Evolutionary conservation across 192 early-diverging fungal genomes (phyloP).

Genomic region (Glomus cerebriforme): DNA sequence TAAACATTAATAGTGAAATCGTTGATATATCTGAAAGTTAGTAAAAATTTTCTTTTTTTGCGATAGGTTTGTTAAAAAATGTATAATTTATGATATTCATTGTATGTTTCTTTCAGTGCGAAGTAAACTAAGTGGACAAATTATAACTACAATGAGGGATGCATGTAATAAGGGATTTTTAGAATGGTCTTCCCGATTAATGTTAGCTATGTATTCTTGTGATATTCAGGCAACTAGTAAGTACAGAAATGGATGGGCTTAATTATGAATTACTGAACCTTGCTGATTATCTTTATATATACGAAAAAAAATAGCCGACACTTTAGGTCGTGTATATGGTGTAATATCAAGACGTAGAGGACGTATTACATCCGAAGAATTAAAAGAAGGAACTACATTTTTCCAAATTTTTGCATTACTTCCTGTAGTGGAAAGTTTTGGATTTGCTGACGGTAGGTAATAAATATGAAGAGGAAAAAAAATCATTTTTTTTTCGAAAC

Average conservation of each 20-base stretch:
- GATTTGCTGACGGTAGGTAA: constrained; percentile 86
- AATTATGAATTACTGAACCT: too few relatives aligned
- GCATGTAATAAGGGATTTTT: constrained; percentile 83
- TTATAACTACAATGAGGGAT: constrained; percentile 86
- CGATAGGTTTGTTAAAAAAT: background rate
- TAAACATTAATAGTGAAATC: constrained; percentile 35
- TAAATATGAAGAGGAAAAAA: background rate
- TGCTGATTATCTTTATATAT: background rate
- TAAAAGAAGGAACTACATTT: constrained; percentile 97
- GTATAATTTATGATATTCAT: background rate
- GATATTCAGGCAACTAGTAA: constrained; percentile 92
- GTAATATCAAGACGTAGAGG: constrained; percentile 90
- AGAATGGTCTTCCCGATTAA: constrained; percentile 92
- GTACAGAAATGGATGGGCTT: background rate
- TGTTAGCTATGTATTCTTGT: constrained; percentile 95
- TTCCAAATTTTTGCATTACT: constrained; percentile 85
- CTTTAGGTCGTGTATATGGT: constrained; percentile 94
- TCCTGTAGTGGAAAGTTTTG: constrained; percentile 97
- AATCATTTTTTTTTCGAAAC: background rate
- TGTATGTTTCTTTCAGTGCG: constrained; percentile 35
- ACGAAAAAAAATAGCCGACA: constrained; percentile 60
- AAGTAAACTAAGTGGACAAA: constrained; percentile 70
- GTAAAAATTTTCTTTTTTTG: constrained; percentile 37
- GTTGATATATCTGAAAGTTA: constrained; percentile 43
- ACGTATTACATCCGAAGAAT: constrained; percentile 92